Evolutionary conservation across 2,329 filamentous ascomycete species (phyloP), one percentile per base, ranked within the genome.

Genomic region (Aspergillus awamori): DNA sequence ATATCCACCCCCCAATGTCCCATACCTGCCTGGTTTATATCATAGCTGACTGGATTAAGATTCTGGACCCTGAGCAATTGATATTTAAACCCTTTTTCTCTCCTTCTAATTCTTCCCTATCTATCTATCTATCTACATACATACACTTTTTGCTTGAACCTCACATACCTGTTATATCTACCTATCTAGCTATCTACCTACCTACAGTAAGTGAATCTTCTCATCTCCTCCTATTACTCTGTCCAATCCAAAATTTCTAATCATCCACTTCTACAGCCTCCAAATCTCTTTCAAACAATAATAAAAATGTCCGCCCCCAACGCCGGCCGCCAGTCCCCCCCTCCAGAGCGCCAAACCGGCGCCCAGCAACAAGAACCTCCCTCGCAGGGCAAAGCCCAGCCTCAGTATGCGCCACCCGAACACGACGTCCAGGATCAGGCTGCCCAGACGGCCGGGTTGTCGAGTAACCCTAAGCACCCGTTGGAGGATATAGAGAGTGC

Each of bases 251-350:
- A 20, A 20, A 20, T 0, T 20, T 20, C 20, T 20, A 20, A 20
- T 2, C 2, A 20, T 20, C 20, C 20, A 20, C 20, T 20, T 2
- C 20, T 20, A 20, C 20, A 20, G 20, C 20, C 20, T 2, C 0
- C 20, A 20, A 20, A 20, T 0, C 20, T 20, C 20, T 0, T 20
- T 20, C 0, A 20, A 20, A 20, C 20, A 20, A 20, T 20, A 55
- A 55, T 15, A 26, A 70, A 57, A 53, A 74, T 92, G 89, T 88
- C 90, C 69, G 82, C 84, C 59, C 84, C 80, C 66, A 79, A 82
- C 72, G 78, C 85, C 77, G 90, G 91, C 75, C 88, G 88, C 73
- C 85, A 96, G 79, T 96, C 92, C 33, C 93, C 92, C 64, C 80
- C 87, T 56, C 90, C 91, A 28, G 87, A 91, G 80, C 74, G 76